Base-by-base conservation (phyloP, 805 yeast genomes). In the Suhomyces tanzawaensis region DNA sequence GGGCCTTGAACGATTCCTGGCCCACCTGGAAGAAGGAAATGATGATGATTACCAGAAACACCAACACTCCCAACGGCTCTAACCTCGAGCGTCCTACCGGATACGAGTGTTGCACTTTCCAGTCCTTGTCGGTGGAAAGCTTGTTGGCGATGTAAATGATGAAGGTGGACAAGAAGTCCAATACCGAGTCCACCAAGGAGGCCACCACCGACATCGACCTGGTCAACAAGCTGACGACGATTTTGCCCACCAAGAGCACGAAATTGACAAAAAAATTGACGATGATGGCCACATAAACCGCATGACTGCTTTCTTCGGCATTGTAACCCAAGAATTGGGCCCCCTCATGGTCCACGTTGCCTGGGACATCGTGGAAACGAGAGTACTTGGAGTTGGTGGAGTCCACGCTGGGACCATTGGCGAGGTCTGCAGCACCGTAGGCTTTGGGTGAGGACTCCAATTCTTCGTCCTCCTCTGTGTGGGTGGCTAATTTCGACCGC, bases 31-130 rank as follows among this genome's bases (percentile, higher is more conserved):
- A 51, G 44, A 85, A 85, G 3, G 90, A 81, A 16, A 82, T 64
- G 18, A 85, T 79, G 45, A 85, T 85, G 26, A 85, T 68, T 27
- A 84, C 70, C 1, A 88, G 81, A 52, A 85, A 85, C 2, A 85
- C 78, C 41, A 85, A 66, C 13, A 85, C 83, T 0, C 95, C 93
- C 39, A 85, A 69, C 1, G 95, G 95, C 53, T 85, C 93, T 26
- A 85, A 63, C 44, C 89, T 72, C 26, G 79, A 70, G 32, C 85
- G 66, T 3, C 95, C 95, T 17, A 85, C 77, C 0, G 95, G 95
- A 48, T 75, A 79, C 2, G 64, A 47, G 39, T 66, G 64, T 19
- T 62, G 60, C 3, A 74, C 64, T 36, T 67, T 63, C 71, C 80
- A 72, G 50, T 74, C 72, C 36, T 56, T 58, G 11, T 64, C 62